Percentiles rank a stretch among this genome's conserved stretches.
phyloP scores from a whole-genome alignment of 352 stramenopile genomes.

The Elongisporangium anandrum region DNA sequence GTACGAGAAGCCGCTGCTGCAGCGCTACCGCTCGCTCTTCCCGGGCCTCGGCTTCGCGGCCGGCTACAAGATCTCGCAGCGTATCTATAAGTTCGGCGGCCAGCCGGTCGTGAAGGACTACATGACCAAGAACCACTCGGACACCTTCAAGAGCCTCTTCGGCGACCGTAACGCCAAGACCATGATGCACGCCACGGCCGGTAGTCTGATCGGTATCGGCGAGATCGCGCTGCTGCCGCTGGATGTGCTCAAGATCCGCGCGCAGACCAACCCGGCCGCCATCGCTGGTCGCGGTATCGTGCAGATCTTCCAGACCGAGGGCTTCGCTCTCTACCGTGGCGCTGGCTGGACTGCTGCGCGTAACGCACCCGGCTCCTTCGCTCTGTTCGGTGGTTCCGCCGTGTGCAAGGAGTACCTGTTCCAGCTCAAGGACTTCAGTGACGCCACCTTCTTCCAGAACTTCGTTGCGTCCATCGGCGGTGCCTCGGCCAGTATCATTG shows the following conservation, averaged over 20 bases:
- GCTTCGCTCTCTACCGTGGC: constrained; percentile 89
- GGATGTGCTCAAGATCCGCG: constrained; percentile 97
- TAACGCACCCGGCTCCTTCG: constrained; percentile 94
- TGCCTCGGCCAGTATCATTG: constrained; percentile 78
- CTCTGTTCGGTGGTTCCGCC: constrained; percentile 91
- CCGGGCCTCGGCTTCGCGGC: constrained; percentile 91
- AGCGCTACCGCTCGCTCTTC: constrained; percentile 88
- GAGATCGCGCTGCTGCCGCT: constrained; percentile 94
- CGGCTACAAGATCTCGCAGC: constrained; percentile 96
- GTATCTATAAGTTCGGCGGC: constrained; percentile 96
- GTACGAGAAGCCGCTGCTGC: constrained; percentile 66
- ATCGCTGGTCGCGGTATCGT: constrained; percentile 89
- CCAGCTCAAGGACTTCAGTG: constrained; percentile 86
- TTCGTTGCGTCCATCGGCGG: constrained; percentile 85
- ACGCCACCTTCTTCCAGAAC: constrained; percentile 91
- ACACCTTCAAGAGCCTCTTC: constrained; percentile 88
- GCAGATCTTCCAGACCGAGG: constrained; percentile 92
- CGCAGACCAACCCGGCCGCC: constrained; percentile 92
- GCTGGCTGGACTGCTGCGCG: constrained; percentile 89
- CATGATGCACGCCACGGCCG: constrained; percentile 91
- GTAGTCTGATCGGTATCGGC: constrained; percentile 92
- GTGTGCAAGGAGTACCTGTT: constrained; percentile 90
- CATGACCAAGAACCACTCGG: constrained; percentile 85
- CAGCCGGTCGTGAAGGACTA: constrained; percentile 93
- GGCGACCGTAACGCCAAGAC: constrained; percentile 92